These are phyloP conservation scores for Psilocybe subaeruginosa DNA, from an alignment of 768 basidiomycete genomes.

Conservation along the genomic window DNA sequence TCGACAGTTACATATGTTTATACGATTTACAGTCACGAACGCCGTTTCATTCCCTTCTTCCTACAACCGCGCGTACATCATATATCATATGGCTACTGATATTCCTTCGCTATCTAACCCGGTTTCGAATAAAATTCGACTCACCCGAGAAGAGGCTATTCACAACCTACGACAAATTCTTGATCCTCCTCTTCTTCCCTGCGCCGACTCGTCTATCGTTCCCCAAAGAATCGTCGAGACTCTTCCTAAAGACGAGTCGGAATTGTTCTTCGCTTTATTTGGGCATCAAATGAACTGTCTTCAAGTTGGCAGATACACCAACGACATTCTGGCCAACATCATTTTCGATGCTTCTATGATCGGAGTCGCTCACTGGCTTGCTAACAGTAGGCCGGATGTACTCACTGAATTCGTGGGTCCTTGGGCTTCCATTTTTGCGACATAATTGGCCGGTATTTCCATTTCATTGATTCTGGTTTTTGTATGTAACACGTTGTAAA, in stretches of 20 bases:
- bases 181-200: constrained; percentile 16
- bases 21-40: constrained; percentile 15
- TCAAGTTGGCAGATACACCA: constrained; percentile 10
- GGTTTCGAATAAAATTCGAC: constrained; percentile 18
- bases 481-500: too few species aligned
- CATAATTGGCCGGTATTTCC: too few species aligned
- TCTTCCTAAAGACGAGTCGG: constrained; percentile 21
- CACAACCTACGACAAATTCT: constrained; percentile 7
- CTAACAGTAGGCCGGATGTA: constrained; percentile 19
- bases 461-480: too few species aligned
- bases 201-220: background rate
- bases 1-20: constrained; percentile 16
- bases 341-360: constrained; percentile 28
- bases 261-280: constrained; percentile 24
- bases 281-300: constrained; percentile 16
- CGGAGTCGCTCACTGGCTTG: constrained; percentile 27
- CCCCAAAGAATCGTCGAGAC: constrained; percentile 14
- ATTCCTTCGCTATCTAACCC: constrained; percentile 18
- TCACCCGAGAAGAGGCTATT: constrained; percentile 12
- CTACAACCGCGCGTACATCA: constrained; percentile 26
- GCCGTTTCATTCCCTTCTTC: constrained; percentile 20
- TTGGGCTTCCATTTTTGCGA: background rate
- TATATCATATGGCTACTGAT: constrained; percentile 25
- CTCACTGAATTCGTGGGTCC: constrained; percentile 12
- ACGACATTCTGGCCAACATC: constrained; percentile 23